These are phyloP conservation scores for Eucalyptus curtisii DNA, from an alignment of 345 rosid species.

Conservation along the genomic window DNA sequence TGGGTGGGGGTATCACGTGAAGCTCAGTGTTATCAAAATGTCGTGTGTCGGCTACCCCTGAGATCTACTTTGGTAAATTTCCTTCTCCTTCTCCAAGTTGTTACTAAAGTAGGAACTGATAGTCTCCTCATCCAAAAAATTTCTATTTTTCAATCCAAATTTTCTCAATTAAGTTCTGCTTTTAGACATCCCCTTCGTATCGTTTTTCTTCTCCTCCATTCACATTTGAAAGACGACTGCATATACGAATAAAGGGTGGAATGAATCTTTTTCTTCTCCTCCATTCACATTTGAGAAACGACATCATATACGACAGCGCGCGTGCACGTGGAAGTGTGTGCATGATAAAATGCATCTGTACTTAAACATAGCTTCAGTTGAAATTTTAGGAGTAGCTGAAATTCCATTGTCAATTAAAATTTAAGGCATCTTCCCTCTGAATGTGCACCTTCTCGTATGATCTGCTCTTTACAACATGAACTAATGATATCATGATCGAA, in stretches of 20 bases:
- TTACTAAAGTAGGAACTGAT: not conserved
- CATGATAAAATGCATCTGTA: not conserved
- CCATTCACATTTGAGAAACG: too few relatives aligned
- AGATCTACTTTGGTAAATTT: constrained; percentile 78
- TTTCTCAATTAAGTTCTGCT: not conserved
- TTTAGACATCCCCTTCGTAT: not conserved
- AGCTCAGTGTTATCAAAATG: constrained; percentile 98
- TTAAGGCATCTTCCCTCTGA: not conserved
- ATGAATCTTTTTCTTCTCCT: too few relatives aligned
- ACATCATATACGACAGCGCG: not conserved
- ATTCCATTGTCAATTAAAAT: not conserved
- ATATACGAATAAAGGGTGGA: not conserved
- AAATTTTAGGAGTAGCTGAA: not conserved
- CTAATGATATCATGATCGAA: not conserved
- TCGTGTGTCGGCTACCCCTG: constrained; percentile 88
- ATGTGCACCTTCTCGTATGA: not conserved
- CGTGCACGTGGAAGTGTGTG: not conserved
- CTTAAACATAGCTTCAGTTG: not conserved
- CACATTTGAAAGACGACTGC: not conserved
- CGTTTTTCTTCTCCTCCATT: not conserved
- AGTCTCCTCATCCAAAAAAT: not conserved
- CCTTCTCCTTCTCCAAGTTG: not conserved
- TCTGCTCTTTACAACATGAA: not conserved
- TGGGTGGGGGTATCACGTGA: constrained; percentile 61
- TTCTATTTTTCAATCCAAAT: too few relatives aligned